Percentiles rank a stretch among this genome's conserved stretches.
phyloP scores from a whole-genome alignment of 2,329 filamentous ascomycete species.

The Monosporascus sp. region DNA sequence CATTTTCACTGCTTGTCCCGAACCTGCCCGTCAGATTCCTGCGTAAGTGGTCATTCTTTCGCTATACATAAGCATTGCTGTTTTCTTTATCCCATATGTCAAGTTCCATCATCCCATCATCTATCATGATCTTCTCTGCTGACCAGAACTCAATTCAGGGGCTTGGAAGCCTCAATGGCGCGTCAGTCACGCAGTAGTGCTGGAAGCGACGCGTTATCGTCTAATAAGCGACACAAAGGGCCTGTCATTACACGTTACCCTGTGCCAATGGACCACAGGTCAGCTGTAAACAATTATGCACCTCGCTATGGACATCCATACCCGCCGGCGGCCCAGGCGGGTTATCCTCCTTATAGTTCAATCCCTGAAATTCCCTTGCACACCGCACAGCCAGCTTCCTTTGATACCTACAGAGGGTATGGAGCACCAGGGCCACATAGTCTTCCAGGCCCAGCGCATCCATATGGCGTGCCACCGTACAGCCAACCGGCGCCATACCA shows the following conservation, averaged over 20 bases:
- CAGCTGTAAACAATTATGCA: slow-evolving; percentile 11
- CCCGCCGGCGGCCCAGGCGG: slow-evolving; percentile 11
- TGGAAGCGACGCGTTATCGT: slow-evolving; percentile 13
- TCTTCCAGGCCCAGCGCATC: not conserved
- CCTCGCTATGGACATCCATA: slow-evolving; percentile 11
- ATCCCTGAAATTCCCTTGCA: slow-evolving; percentile 1
- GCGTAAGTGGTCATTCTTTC: slow-evolving; percentile 21
- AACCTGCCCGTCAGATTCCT: slow-evolving; percentile 26
- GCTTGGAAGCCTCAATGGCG: slow-evolving; percentile 25
- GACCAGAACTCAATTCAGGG: slow-evolving; percentile 10
- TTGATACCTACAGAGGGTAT: not conserved
- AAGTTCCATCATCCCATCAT: not conserved
- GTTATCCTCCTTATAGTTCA: slow-evolving; percentile 11
- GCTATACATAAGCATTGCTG: not conserved
- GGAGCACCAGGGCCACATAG: not conserved
- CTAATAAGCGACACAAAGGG: slow-evolving; percentile 22
- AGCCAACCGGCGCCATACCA: not conserved
- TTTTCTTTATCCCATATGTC: not conserved
- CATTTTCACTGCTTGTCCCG: slow-evolving; percentile 27
- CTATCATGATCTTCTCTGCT: not conserved
- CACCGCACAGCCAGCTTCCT: not conserved
- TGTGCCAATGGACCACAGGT: slow-evolving; percentile 15
- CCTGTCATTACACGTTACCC: slow-evolving; percentile 28
- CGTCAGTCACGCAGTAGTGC: slow-evolving; percentile 19
- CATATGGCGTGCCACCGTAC: not conserved